phyloP scores from a whole-genome alignment of 2,329 filamentous ascomycete genomes.

The Colletotrichum phormii region DNA sequence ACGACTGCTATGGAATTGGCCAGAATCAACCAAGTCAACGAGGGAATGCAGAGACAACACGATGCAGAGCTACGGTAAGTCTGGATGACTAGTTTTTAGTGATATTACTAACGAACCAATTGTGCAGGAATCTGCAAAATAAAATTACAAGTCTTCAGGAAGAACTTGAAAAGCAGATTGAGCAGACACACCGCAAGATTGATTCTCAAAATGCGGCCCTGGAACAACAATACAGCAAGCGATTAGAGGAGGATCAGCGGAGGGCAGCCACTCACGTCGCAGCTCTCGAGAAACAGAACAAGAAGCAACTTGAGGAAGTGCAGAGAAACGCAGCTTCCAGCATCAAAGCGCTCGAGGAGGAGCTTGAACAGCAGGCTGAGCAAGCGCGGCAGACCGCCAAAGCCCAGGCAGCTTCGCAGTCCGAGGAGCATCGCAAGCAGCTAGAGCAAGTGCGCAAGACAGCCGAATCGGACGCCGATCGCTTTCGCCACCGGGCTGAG shows the following conservation, averaged over 20 bases:
- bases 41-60: slow-evolving; percentile 77
- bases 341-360: slow-evolving; percentile 34
- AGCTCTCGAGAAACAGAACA: slow-evolving; percentile 31
- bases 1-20: slow-evolving; percentile 63
- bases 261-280: slow-evolving; percentile 11
- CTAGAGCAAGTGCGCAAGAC: slow-evolving; percentile 60
- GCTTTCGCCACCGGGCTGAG: slow-evolving; percentile 62
- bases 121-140: slow-evolving; percentile 29
- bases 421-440: slow-evolving; percentile 51
- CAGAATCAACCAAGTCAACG: slow-evolving; percentile 74
- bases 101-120: background rate
- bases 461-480: slow-evolving; percentile 61
- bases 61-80: slow-evolving; percentile 71
- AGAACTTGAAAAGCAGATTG: slow-evolving; percentile 36
- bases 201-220: slow-evolving; percentile 56
- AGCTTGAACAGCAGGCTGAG: slow-evolving; percentile 44
- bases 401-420: slow-evolving; percentile 34
- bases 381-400: slow-evolving; percentile 50
- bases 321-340: background rate
- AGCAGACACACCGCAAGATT: slow-evolving; percentile 57
- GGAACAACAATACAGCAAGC: slow-evolving; percentile 46
- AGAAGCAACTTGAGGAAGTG: slow-evolving; percentile 19
- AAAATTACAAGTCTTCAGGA: slow-evolving; percentile 36
- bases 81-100: background rate
- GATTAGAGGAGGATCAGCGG: slow-evolving; percentile 39